phyloP scores from a whole-genome alignment of 2,329 filamentous ascomycete species.

The Verruconis gallopava region DNA sequence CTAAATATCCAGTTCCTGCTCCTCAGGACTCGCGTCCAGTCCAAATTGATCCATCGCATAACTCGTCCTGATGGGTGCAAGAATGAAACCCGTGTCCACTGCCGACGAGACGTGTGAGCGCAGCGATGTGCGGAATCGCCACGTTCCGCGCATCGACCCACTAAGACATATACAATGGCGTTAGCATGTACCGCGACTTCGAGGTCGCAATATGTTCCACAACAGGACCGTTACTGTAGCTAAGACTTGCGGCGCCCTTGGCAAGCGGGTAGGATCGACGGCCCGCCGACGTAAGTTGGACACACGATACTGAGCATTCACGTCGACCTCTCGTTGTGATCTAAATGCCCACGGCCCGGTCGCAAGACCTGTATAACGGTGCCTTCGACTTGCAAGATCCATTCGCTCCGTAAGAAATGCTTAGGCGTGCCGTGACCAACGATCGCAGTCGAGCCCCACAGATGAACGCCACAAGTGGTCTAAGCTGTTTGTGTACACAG shows the following conservation, averaged over 20 bases:
- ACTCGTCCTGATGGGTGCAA: conserved; percentile 1
- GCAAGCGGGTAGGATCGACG: not conserved
- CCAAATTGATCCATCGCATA: not conserved
- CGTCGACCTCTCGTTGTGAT: not conserved
- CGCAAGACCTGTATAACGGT: no score
- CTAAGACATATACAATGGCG: not conserved
- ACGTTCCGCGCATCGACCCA: conserved; percentile 11
- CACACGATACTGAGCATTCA: not conserved
- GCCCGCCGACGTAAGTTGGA: not conserved
- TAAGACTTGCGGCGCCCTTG: not conserved
- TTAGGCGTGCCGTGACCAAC: no score
- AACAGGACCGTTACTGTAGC: not conserved
- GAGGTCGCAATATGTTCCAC: not conserved
- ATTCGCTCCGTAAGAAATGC: no score
- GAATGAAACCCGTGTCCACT: conserved; percentile 11
- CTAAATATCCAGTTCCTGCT: not conserved
- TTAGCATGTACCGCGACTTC: not conserved
- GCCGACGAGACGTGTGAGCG: conserved; percentile 6
- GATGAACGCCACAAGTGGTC: no score
- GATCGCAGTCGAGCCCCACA: no score
- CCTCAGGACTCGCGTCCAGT: not conserved
- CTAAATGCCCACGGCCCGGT: not conserved
- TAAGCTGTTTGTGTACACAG: no score
- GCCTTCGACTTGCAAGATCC: no score
- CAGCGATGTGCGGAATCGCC: conserved; percentile 12